Evolutionary conservation across 1,284 basidiomycete species (phyloP).

Genomic region (Irpex rosettiformis): DNA sequence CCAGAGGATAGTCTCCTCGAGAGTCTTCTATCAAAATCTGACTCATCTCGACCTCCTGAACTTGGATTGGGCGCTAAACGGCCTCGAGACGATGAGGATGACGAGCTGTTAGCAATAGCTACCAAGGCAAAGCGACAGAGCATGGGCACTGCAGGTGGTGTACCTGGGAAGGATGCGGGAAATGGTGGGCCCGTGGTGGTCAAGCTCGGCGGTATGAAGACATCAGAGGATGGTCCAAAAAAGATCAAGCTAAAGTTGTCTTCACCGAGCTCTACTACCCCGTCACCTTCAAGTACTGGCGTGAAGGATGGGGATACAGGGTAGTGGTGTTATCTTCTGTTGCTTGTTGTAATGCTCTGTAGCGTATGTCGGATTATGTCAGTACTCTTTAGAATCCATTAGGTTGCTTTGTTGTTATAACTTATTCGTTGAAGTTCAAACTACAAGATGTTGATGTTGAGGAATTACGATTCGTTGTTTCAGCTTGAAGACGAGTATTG

Average conservation of each 20-base stretch:
- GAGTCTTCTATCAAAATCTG: slow-evolving; percentile 41
- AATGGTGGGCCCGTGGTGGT: slow-evolving; percentile 12
- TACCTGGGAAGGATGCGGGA: slow-evolving; percentile 33
- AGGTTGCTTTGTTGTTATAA: slow-evolving; percentile 5
- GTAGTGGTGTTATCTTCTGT: slow-evolving; percentile 24
- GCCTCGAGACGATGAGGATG: slow-evolving; percentile 74
- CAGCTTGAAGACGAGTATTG: no score
- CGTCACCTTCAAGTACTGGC: slow-evolving; percentile 55
- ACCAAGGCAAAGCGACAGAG: slow-evolving; percentile 53
- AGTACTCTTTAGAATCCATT: slow-evolving; percentile 1
- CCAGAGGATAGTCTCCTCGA: slow-evolving; percentile 57
- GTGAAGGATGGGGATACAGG: slow-evolving; percentile 77
- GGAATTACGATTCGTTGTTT: no score
- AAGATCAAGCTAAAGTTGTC: slow-evolving; percentile 73
- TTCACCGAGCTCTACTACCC: slow-evolving; percentile 33
- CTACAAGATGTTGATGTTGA: no score
- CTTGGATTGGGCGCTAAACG: slow-evolving; percentile 60
- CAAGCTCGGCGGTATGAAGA: slow-evolving; percentile 33
- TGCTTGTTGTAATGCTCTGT: slow-evolving; percentile 1
- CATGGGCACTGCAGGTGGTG: slow-evolving; percentile 24
- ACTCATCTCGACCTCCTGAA: slow-evolving; percentile 40
- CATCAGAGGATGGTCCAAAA: slow-evolving; percentile 65
- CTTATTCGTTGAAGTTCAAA: not conserved
- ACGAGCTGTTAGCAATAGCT: slow-evolving; percentile 56
- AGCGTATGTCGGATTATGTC: slow-evolving; percentile 1